Base-by-base conservation (phyloP, 768 basidiomycete species). In the Sistotremastrum suecicum region DNA sequence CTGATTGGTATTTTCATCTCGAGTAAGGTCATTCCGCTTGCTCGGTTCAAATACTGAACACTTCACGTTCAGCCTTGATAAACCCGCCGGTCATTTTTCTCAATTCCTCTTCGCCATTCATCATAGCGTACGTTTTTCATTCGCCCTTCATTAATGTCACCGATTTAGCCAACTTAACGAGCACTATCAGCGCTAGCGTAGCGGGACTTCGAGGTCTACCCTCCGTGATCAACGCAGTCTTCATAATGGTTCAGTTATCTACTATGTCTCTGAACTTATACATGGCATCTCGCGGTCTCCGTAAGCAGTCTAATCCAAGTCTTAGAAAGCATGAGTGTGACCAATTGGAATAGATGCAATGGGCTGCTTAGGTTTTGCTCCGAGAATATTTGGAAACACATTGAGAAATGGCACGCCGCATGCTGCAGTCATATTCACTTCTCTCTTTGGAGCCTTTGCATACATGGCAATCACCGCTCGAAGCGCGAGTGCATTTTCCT, bases 121-220 rank as follows among this genome's bases (percentile, higher is more conserved):
- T 20, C 20, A 20, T 20, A 20, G 20, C 20, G 20, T 20, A 20
- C 20, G 20, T 20, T 20, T 20, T 20, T 20, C 20, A 20, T 2
- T 84, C 84, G 37, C 85, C 92, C 1, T 95, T 91, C 63, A 91
- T 95, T 51, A 87, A 97, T 52, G 94, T 91, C 1, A 88, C 89
- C 52, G 55, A 72, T 54, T 73, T 67, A 38, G 20, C 20, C 20
- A 20, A 20, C 20, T 20, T 20, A 20, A 20, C 20, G 20, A 20
- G 20, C 20, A 1, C 20, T 20, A 20, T 20, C 20, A 20, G 20
- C 20, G 20, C 20, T 20, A 20, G 20, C 20, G 20, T 20, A 20
- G 80, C 91, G 5, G 92, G 94, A n/a, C 95, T 95, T 61, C 82
- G 78, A 52, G 71, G 66, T 5, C 63, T 95, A 1, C 91, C 92